Base-by-base conservation (phyloP, 2,329 filamentous ascomycete genomes). In the Elsinoe fawcettii region DNA sequence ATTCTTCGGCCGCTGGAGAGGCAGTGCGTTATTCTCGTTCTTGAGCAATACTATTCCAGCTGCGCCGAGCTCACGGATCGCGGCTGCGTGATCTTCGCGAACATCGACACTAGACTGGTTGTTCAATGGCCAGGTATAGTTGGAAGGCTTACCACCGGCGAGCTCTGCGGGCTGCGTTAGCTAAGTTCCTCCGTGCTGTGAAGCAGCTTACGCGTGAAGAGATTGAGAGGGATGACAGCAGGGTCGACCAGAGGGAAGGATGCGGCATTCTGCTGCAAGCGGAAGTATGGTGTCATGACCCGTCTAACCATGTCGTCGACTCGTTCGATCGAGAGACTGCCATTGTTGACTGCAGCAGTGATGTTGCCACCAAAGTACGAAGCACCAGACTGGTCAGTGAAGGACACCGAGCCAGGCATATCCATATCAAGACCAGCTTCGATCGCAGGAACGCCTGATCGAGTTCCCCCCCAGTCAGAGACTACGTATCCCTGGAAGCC, bases 401-500 rank as follows among this genome's bases (percentile, higher is more conserved):
- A 68, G 2, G 18, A 20, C 32, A 70, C 65, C 3, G 64, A 66
- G 11, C 59, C 70, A 5, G 70, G 70, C 69, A 72, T 73, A 68
- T 76, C 49, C 72, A 80, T 79, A 27, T 77, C 73, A 0, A 84
- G 71, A 9, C 76, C 74, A 23, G 71, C 74, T 46, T 76, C 67
- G 16, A 75, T 74, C 16, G 74, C 66, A 3, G 71, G 63, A 1
- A 75, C 71, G 6, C 74, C 74, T 37, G 18, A 57, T 70, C 70
- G 60, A 70, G 70, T 18, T 39, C 58, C 60, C 51, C 63, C 49
- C 60, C 90, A 95, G 68, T 96, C 91, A 1, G 83, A 86, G 76
- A 93, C 87, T 9, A 93, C 82, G 57, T 55, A 62, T 16, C 89
- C 89, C 66, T 93, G 87, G 66, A 95, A 93, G 5, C 88, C 89